A percentile compares a stretch with the other conserved stretches of the same genome.
phyloP scores from a whole-genome alignment of 176 grass and related monocot genomes.

The Musa acuminata region DNA sequence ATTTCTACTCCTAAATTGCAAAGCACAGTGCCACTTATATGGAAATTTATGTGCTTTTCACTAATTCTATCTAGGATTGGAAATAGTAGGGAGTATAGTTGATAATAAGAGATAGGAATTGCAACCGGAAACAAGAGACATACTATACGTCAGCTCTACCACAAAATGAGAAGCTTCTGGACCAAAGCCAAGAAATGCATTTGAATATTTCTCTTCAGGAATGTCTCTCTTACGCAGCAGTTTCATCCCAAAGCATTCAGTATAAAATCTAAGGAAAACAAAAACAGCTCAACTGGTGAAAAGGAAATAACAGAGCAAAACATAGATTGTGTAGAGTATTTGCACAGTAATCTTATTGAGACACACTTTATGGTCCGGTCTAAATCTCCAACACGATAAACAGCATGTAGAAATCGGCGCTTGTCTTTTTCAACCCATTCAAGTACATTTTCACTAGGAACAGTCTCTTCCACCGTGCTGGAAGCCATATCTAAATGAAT shows the following conservation, averaged over 20 bases:
- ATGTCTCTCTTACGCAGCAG: constrained; percentile 83
- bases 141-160: constrained; percentile 91
- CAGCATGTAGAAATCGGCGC: constrained; percentile 67
- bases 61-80: neutral
- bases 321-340: neutral
- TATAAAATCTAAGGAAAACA: constrained; percentile 61
- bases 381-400: constrained; percentile 92
- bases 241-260: constrained; percentile 84
- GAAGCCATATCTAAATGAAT: constrained; percentile 41
- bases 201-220: constrained; percentile 89
- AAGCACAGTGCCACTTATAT: neutral
- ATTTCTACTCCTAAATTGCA: constrained; percentile 4
- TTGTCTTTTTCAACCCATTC: constrained; percentile 87
- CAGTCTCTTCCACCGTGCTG: constrained; percentile 20
- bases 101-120: neutral
- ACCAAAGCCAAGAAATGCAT: constrained; percentile 93
- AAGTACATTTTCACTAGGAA: constrained; percentile 41
- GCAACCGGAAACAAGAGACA: constrained; percentile 2
- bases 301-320: neutral
- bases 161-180: constrained; percentile 79
- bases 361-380: constrained; percentile 74
- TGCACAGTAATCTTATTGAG: neutral
- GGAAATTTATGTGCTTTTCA: neutral
- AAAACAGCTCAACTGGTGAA: neutral
- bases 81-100: neutral